Percentiles rank a stretch among this genome's conserved stretches.
Evolutionary conservation across 345 rosid species (phyloP).

Genomic region (Eucalyptus sp.): DNA sequence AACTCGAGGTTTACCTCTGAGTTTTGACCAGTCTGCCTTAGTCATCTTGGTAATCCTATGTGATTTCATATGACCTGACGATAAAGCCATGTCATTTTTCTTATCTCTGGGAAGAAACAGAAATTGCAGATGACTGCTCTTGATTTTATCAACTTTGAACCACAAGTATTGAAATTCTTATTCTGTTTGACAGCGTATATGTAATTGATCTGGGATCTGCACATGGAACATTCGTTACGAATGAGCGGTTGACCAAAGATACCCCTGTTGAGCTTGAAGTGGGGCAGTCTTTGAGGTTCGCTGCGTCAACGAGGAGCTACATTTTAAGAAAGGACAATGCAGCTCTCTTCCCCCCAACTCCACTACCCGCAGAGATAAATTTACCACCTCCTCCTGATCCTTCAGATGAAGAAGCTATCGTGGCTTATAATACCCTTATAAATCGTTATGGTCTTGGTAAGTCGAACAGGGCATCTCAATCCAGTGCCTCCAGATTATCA

Average conservation of each 20-base stretch:
- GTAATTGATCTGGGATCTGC: slow-evolving; percentile 75
- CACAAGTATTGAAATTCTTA: background rate
- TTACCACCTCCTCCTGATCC: slow-evolving; percentile 74
- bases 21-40: background rate
- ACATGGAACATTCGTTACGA: slow-evolving; percentile 87
- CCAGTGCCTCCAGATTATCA: slow-evolving; percentile 9
- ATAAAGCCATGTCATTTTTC: background rate
- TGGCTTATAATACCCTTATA: slow-evolving; percentile 69
- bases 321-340: slow-evolving; percentile 70
- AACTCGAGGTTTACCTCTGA: background rate
- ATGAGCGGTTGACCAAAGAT: slow-evolving; percentile 74
- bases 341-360: slow-evolving; percentile 66
- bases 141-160: background rate
- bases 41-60: background rate
- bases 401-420: slow-evolving; percentile 78
- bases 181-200: slow-evolving; percentile 36
- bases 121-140: background rate
- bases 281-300: slow-evolving; percentile 84
- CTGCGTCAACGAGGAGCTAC: slow-evolving; percentile 86
- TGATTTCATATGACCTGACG: background rate
- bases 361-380: slow-evolving; percentile 48
- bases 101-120: background rate
- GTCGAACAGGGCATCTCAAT: slow-evolving; percentile 7
- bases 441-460: slow-evolving; percentile 63
- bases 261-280: slow-evolving; percentile 55